These are phyloP conservation scores for Tolypocladium endophyticum DNA, from an alignment of 2,329 filamentous ascomycete genomes.

Conservation along the genomic window DNA sequence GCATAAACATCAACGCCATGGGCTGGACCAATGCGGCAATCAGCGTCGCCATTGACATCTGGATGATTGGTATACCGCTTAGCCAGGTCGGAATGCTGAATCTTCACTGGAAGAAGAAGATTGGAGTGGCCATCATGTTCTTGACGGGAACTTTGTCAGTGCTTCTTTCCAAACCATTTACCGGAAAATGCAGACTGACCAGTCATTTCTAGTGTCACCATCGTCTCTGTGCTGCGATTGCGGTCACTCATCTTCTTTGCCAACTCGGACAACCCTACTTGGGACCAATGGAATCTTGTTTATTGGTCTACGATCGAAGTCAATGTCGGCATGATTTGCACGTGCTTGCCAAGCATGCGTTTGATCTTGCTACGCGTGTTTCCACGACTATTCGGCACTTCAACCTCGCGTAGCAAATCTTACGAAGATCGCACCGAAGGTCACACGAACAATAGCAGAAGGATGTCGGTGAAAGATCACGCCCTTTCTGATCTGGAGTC, in stretches of 20 bases:
- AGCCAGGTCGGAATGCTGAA: slow-evolving; percentile 25
- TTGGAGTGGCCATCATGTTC: slow-evolving; percentile 32
- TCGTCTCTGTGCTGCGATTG: neutral
- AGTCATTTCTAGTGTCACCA: neutral
- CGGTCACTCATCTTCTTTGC: neutral
- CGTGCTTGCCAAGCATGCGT: neutral
- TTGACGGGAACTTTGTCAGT: slow-evolving; percentile 25
- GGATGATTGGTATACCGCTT: slow-evolving; percentile 35
- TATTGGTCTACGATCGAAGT: neutral
- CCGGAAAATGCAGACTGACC: neutral
- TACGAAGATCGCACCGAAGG: neutral
- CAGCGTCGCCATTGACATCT: slow-evolving; percentile 35
- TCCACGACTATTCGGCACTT: neutral
- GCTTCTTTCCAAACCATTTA: neutral
- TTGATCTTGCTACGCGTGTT: neutral
- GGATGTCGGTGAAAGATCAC: neutral
- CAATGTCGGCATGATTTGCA: neutral
- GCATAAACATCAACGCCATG: slow-evolving; percentile 32
- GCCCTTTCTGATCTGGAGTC: neutral
- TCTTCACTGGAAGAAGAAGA: slow-evolving; percentile 30
- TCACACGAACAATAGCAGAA: neutral
- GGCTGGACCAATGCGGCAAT: slow-evolving; percentile 35
- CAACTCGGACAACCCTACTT: neutral
- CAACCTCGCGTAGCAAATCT: neutral
- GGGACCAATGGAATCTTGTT: neutral